Conservation (phyloP, 2,329 filamentous ascomycete genomes). For the Blastomyces emzantsi region DNA sequence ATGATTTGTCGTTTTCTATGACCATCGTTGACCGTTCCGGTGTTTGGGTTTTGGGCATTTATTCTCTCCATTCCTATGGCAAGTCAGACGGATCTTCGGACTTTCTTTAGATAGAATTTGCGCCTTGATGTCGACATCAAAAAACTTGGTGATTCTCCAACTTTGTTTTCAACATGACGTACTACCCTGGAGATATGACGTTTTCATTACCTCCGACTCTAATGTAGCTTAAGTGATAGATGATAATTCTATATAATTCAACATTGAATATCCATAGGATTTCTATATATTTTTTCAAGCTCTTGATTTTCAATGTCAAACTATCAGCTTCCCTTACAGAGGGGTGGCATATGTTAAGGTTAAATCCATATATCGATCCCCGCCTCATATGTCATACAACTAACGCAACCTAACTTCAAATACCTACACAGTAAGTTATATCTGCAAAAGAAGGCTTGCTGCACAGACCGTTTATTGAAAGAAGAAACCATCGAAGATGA, state of each 20-base stretch:
- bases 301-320: neutral
- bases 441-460: neutral
- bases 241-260: neutral
- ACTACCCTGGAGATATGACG: neutral
- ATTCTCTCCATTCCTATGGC: constrained; percentile 9
- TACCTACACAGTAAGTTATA: no score
- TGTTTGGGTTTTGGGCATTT: constrained; percentile 18
- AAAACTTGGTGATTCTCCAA: neutral
- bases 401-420: neutral
- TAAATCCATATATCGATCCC: no score
- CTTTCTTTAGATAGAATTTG: neutral
- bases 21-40: constrained; percentile 2
- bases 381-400: neutral
- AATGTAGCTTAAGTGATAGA: neutral
- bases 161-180: neutral
- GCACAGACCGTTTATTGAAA: neutral
- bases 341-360: neutral
- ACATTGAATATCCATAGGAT: neutral
- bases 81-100: neutral
- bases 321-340: neutral
- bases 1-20: constrained; percentile 12
- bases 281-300: neutral
- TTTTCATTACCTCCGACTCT: neutral
- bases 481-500: constrained; percentile 17
- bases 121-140: neutral